Base-by-base conservation (phyloP, 306 rosid species). In the Biancaea sappan region DNA sequence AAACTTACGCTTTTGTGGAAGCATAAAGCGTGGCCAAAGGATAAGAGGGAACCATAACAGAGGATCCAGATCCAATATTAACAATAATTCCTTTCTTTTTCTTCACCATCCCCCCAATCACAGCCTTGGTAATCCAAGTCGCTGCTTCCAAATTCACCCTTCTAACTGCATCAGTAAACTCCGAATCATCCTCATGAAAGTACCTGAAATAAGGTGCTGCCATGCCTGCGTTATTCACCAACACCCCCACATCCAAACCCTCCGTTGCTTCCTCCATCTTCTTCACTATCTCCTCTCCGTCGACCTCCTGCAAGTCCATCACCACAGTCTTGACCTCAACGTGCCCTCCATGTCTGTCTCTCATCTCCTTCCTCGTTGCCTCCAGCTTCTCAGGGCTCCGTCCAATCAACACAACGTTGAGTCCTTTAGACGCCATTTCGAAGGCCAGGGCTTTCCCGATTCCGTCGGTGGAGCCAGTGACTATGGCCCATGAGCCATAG, bases 401-500 rank as follows among this genome's bases (percentile, higher is more conserved):
- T 24, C 88, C 78, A 6, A 91, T 84, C 5, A 91, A 78, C 31
- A 93, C 6, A 12, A 93, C 34, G 88, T 89, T 85, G 8, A 91
- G 82, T 29, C 97, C 96, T 57, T 84, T 68, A 0, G 73, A 43
- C 28, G 96, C 96, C 0, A 93, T 74, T 61, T 89, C 89, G 64
- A 50, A 38, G 52, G 97, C 89, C 32, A 91, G 52, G 65, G 97
- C 91, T 63, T 88, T 93, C 2, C 98, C 96, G 3, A 93, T 91
- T 47, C 98, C 98, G 18, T 89, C 97, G 0, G 97, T 93, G 69
- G 97, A 83, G 9, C 98, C 98, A 1, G 96, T 91, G 61, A 93
- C 40, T 14, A 93, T 15, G 1, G 84, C 91, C 98, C 98, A 93
- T 0, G 96, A 85, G 61, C 98, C 98, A 58, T 91, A 91, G 25